Base-by-base conservation (phyloP, 2,329 filamentous ascomycete genomes). In the Xylariaceae sp. region DNA sequence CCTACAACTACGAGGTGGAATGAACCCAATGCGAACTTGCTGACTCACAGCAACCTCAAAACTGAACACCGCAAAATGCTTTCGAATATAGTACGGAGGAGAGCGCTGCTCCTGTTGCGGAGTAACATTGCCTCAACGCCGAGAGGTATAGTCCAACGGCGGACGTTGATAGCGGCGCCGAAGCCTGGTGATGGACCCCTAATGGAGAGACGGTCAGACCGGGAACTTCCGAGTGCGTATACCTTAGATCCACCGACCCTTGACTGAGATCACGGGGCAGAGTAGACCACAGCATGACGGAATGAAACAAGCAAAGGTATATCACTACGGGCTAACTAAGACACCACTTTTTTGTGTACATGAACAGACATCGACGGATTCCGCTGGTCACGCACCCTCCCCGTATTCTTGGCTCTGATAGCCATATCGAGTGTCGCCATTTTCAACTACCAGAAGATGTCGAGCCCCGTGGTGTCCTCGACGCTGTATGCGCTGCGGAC, bases 361-460 rank as follows among this genome's bases (percentile, higher is more conserved):
- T 19, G 19, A 37, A 55, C 62, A 76, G 75, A 76, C 61, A 65
- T 79, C 55, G 65, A 72, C 51, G 68, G 73, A 47, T 81, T 83
- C 68, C 77, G 79, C 63, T 91, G 88, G 87, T 69, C 78, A 53
- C 81, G 81, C 64, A 90, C 89, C 1, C 73, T 96, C 35, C 92
- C 92, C 51, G 75, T 95, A 69, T 97, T 97, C 79, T 70, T 87
- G 51, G 72, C 81, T 60, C 76, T 89, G 60, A 83, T 96, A 64
- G 80, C 82, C 47, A 77, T 80, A 53, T 87, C 86, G 62, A 85
- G 86, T 62, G 75, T 95, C 57, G 89, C 87, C 63, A 96, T 99
- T 72, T 97, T 99, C 87, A 99, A 99, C 80, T 97, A 99, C 81
- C 92, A 99, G 72, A 96, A 96, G 72, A 84, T 86, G 54, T 90